Conservation (phyloP, 2,329 filamentous ascomycete species). For the Emmonsia crescens region DNA sequence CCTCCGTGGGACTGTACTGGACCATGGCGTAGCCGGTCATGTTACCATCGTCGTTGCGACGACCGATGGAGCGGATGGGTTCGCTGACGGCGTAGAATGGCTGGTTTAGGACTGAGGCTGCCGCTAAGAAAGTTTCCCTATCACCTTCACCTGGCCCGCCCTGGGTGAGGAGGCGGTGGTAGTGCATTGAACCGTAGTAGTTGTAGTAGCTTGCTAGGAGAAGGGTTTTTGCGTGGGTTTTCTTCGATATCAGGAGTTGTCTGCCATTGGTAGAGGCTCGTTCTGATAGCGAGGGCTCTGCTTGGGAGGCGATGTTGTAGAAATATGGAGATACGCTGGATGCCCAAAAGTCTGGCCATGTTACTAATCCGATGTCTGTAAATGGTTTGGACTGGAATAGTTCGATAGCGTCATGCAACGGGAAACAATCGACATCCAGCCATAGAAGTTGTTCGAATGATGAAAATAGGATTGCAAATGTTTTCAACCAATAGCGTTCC, state of each 20-base stretch:
- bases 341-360: constrained; percentile 41
- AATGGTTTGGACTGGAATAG: constrained; percentile 36
- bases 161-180: constrained; percentile 37
- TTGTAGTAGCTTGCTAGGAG: constrained; percentile 42
- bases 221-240: constrained; percentile 30
- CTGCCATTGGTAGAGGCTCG: constrained; percentile 33
- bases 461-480: constrained; percentile 40
- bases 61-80: constrained; percentile 25
- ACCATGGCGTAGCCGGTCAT: constrained; percentile 30
- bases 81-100: constrained; percentile 34
- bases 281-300: constrained; percentile 14
- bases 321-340: constrained; percentile 29
- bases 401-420: constrained; percentile 31
- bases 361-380: constrained; percentile 30
- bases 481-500: constrained; percentile 38
- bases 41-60: constrained; percentile 16
- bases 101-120: constrained; percentile 30
- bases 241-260: constrained; percentile 37
- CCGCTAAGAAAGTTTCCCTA: constrained; percentile 41
- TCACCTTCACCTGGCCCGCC: constrained; percentile 40
- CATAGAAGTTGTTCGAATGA: constrained; percentile 41
- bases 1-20: constrained; percentile 27
- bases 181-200: constrained; percentile 35
- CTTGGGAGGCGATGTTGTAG: constrained; percentile 28
- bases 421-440: constrained; percentile 39